Conservation (phyloP, 2,329 filamentous ascomycete genomes). For the Penicillium palitans region DNA sequence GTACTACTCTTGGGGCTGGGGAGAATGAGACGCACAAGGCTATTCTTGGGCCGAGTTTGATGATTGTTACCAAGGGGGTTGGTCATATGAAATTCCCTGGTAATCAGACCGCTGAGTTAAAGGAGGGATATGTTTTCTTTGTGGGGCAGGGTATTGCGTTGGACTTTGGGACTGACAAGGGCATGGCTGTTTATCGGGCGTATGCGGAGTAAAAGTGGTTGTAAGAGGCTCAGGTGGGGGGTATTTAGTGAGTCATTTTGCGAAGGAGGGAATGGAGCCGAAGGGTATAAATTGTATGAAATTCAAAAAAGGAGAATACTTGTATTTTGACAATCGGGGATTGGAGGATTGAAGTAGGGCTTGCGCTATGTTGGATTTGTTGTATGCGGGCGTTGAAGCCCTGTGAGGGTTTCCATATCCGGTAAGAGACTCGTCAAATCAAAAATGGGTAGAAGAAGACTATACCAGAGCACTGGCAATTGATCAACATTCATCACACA, state of each 20-base stretch:
- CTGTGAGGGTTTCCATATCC: neutral
- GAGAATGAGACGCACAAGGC: slow-evolving; percentile 60
- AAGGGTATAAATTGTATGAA: neutral
- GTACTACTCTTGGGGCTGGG: slow-evolving; percentile 56
- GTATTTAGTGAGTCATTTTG: neutral
- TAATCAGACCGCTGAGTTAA: slow-evolving; percentile 53
- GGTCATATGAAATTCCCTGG: slow-evolving; percentile 59
- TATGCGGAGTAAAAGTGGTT: slow-evolving; percentile 37
- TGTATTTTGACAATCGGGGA: slow-evolving; percentile 27
- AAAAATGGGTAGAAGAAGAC: neutral
- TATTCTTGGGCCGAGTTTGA: slow-evolving; percentile 62
- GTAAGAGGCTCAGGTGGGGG: neutral
- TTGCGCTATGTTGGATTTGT: neutral
- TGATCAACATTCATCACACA: neutral
- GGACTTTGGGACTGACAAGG: slow-evolving; percentile 46
- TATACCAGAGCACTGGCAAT: neutral
- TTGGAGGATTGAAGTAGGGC: neutral
- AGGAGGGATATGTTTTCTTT: slow-evolving; percentile 66
- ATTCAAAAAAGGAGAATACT: neutral
- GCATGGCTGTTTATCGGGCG: slow-evolving; percentile 52
- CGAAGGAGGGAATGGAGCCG: neutral
- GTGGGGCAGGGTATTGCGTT: slow-evolving; percentile 59
- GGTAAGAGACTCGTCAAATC: neutral
- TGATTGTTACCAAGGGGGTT: slow-evolving; percentile 62
- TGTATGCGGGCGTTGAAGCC: slow-evolving; percentile 3